Percentiles rank a stretch among this genome's conserved stretches.
Conservation (phyloP, 2,329 filamentous ascomycete species). For the Aspergillus brunneoviolaceus region DNA sequence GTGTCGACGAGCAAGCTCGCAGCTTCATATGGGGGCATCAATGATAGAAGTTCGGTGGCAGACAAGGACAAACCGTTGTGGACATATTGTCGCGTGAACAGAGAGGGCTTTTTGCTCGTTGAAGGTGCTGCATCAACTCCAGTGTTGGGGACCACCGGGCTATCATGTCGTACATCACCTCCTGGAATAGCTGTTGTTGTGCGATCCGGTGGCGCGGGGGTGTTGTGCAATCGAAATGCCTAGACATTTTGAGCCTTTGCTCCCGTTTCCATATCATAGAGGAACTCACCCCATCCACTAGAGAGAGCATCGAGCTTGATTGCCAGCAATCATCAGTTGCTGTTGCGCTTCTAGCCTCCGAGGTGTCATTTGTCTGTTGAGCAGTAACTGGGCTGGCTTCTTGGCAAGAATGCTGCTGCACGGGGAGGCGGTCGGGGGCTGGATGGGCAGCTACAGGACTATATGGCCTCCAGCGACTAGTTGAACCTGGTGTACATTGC, state of each 20-base stretch:
- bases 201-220: conserved; percentile 7
- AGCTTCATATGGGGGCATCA: conserved; percentile 25
- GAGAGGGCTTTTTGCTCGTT: neutral
- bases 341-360: neutral
- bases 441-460: neutral
- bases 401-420: neutral
- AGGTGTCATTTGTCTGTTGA: neutral
- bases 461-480: neutral
- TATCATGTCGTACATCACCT: neutral
- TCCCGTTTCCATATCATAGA: neutral
- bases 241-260: neutral
- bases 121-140: neutral
- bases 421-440: neutral
- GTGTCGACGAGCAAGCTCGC: conserved; percentile 33
- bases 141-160: neutral
- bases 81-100: neutral
- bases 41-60: conserved; percentile 10
- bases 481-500: neutral
- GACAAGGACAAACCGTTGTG: neutral
- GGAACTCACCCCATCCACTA: conserved; percentile 18
- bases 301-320: conserved; percentile 24
- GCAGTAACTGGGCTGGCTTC: neutral
- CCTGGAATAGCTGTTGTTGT: conserved; percentile 20
- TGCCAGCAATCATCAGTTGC: conserved; percentile 9
- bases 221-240: conserved; percentile 20